Percentiles rank a stretch among this genome's conserved stretches.
Evolutionary conservation across 139 green algal genomes (phyloP).

Genomic region (Chlorella sp.): DNA sequence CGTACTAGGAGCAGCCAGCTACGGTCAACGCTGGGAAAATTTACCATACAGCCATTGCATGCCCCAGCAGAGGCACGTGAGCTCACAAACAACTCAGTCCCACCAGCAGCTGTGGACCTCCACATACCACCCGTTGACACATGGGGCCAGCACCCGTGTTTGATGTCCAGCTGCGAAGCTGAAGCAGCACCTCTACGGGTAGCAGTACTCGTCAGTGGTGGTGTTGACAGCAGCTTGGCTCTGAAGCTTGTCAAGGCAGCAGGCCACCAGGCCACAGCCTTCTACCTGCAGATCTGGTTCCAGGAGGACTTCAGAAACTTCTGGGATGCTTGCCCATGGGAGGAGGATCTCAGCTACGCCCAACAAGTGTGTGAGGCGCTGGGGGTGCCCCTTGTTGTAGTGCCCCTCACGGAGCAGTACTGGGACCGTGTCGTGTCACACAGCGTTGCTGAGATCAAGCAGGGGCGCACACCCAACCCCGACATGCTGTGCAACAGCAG

Average conservation of each 20-base stretch:
- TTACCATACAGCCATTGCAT: too few relatives aligned
- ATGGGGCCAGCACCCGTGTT: too few relatives aligned
- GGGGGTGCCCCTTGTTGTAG: conserved; percentile 60
- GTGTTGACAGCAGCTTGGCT: conserved; percentile 93
- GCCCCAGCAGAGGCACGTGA: too few relatives aligned
- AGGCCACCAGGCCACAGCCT: conserved; percentile 75
- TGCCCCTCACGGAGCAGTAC: conserved; percentile 55
- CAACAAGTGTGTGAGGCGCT: conserved; percentile 61
- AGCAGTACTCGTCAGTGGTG: conserved; percentile 85
- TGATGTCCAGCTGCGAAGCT: conserved; percentile 18
- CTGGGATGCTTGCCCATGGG: conserved; percentile 93
- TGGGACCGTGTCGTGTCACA: conserved; percentile 86
- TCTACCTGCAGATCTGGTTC: conserved; percentile 92
- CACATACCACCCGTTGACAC: too few relatives aligned
- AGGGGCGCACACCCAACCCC: conserved; percentile 92
- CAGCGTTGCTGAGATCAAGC: conserved; percentile 75
- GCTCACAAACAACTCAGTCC: too few relatives aligned
- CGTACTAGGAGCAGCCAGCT: too few relatives aligned
- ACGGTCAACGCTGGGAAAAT: too few relatives aligned
- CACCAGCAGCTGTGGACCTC: too few relatives aligned
- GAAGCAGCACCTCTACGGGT: conserved; percentile 37
- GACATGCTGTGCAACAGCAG: conserved; percentile 96
- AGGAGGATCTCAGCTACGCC: conserved; percentile 91
- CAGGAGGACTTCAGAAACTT: conserved; percentile 96
- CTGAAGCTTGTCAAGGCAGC: conserved; percentile 73